Evolutionary conservation across 202 grass and related monocot species (phyloP), one percentile per base, ranked within the genome.

Genomic region (Panicum virgatum): DNA sequence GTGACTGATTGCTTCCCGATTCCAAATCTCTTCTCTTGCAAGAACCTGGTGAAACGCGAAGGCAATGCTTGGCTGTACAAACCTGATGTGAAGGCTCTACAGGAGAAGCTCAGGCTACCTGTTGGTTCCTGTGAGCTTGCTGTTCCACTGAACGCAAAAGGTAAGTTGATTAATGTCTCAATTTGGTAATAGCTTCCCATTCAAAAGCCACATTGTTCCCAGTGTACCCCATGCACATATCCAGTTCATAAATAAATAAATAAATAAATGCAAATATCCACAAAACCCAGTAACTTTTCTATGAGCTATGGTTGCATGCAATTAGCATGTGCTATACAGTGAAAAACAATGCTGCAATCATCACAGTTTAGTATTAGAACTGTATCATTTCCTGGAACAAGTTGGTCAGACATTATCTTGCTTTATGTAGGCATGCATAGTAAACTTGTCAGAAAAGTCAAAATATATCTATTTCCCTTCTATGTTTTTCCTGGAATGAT

Each of bases 21-120:
- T 78, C 94, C 94, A 19, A 97, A 97, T 81, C 85, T 97, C 58
- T 97, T 97, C 78, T 51, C 90, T 27, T 97, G 92, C 89, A 97
- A 94, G 66, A 75, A 92, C 45, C 85, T 93, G 30, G 81, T 91
- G 43, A 89, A 88, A 81, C 86, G 83, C 67, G 81, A 97, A 92
- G 91, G 89, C 46, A 94, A 86, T 86, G 78, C 90, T 40, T 97
- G 94, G 94, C 30, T 97, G 29, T 94, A 92, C 81, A 90, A 73
- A 79, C 90, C 92, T 60, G 92, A 97, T 38, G 51, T 91, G 62
- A 90, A 66, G 69, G 78, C 80, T 71, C 76, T 97, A 46, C 87
- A 66, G 88, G 90, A 94, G 47, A 97, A 97, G 90, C 69, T 97
- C 66, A 84, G 78, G 69, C 84, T 97, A 74, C 94, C 94, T 5